These are phyloP conservation scores for Capsicum pubescens DNA, from an alignment of 257 asterid species.

Conservation along the genomic window DNA sequence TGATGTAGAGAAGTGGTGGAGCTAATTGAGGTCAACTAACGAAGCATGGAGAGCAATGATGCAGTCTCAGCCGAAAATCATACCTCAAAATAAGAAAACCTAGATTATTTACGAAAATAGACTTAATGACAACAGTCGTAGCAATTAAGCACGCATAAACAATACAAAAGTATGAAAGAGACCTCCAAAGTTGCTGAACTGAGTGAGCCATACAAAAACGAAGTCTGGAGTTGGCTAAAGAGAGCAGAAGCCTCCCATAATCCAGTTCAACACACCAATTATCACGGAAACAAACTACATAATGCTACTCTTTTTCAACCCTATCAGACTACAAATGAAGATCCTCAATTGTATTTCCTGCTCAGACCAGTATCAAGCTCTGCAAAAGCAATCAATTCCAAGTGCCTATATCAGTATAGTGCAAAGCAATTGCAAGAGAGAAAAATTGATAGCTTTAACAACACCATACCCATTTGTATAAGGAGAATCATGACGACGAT, in stretches of 20 bases:
- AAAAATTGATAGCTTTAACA: neutral
- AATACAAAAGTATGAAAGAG: conserved; percentile 32
- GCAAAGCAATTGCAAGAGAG: neutral
- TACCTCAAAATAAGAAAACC: conserved; percentile 45
- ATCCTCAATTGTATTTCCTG: conserved; percentile 23
- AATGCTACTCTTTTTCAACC: conserved; percentile 35
- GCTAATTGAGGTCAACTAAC: conserved; percentile 33
- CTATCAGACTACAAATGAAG: conserved; percentile 32
- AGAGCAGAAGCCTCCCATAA: conserved; percentile 35
- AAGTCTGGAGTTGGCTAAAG: conserved; percentile 29
- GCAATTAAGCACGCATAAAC: conserved; percentile 6
- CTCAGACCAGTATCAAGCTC: conserved; percentile 37
- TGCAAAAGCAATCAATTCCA: conserved; percentile 29
- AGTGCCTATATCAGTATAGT: neutral
- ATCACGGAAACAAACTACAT: conserved; percentile 30
- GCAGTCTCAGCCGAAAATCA: conserved; percentile 44
- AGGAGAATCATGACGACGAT: conserved; percentile 30
- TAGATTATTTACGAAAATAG: neutral
- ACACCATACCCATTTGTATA: conserved; percentile 19
- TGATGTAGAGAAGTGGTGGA: conserved; percentile 36
- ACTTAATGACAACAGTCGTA: conserved; percentile 22
- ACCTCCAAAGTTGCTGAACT: conserved; percentile 40
- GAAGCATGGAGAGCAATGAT: conserved; percentile 36
- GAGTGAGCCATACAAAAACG: conserved; percentile 31
- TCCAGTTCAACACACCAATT: conserved; percentile 32